Evolutionary conservation across 2,329 filamentous ascomycete species (phyloP), one percentile per base, ranked within the genome.

Genomic region (Epichloe sp.): DNA sequence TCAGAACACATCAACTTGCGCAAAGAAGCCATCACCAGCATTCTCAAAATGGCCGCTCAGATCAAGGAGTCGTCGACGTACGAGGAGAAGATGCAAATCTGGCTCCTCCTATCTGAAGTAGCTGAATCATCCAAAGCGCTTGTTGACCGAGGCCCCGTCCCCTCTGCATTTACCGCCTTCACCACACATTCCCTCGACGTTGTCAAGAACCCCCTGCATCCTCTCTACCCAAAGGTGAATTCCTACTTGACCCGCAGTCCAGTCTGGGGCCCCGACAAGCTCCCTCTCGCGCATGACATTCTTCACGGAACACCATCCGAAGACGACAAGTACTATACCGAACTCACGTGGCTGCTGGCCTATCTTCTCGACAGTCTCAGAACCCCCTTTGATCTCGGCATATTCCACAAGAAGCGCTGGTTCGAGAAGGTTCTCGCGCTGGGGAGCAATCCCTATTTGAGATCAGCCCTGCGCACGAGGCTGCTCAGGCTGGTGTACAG

Each of bases 161-260:
- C 89, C 0, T 88, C 83, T 54, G 75, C 88, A 12, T 80, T 88
- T 5, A 78, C 82, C n/a, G 79, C 85, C 11, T 93, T 95, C 59
- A 83, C 88, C 7, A 75, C 78, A 45, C 80, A 81, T 56, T 80
- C 83, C 1, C 73, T 95, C 7, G 70, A 77, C 1, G 80, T 95
- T 15, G 69, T 95, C 44, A 77, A 75, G 21, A 83, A 88, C 54
- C 91, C 91, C 0, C 75, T 88, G 15, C 88, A 95, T 62, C 80
- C 79, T 54, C 77, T 96, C 38, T 97, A 95, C 64, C 79, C 82
- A 52, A 95, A 95, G 63, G 71, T 93, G 67, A 95, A 95, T 70
- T 74, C 76, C 5, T 96, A 90, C 64, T 77, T 97, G 37, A 87
- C 87, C 21, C 82, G 82, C 48, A 79, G 82, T 0, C 90, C 91